Conservation (phyloP, 2,329 filamentous ascomycete species). For the Cryphonectria japonica region DNA sequence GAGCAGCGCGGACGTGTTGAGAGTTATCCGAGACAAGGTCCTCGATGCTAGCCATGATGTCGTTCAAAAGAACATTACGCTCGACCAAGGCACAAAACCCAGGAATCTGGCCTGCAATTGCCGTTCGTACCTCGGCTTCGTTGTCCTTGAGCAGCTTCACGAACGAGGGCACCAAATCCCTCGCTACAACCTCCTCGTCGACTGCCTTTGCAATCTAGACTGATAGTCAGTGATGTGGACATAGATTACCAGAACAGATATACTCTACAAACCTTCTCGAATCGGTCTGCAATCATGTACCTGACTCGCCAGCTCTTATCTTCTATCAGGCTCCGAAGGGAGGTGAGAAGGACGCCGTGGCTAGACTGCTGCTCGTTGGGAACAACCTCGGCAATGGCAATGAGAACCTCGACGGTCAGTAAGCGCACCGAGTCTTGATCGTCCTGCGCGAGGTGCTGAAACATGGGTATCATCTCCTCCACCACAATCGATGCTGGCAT, state of each 20-base stretch:
- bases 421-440: slow-evolving; percentile 97
- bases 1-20: slow-evolving; percentile 92
- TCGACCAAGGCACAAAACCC: slow-evolving; percentile 94
- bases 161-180: slow-evolving; percentile 94
- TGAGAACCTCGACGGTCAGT: slow-evolving; percentile 93
- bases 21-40: slow-evolving; percentile 95
- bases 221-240: slow-evolving; percentile 25
- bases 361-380: slow-evolving; percentile 98
- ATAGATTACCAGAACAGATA: background rate
- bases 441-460: slow-evolving; percentile 94
- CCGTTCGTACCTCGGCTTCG: slow-evolving; percentile 95
- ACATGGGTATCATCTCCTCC: slow-evolving; percentile 98
- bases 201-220: slow-evolving; percentile 93
- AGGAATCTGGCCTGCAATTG: slow-evolving; percentile 95
- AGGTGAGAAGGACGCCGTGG: slow-evolving; percentile 89
- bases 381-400: slow-evolving; percentile 94
- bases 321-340: slow-evolving; percentile 90
- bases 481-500: slow-evolving; percentile 92
- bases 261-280: slow-evolving; percentile 75
- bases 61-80: slow-evolving; percentile 83
- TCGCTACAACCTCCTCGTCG: slow-evolving; percentile 91
- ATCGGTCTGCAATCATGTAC: slow-evolving; percentile 98
- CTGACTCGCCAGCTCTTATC: slow-evolving; percentile 99
- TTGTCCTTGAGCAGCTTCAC: slow-evolving; percentile 98
- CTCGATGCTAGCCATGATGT: slow-evolving; percentile 96